Percentiles rank a stretch among this genome's conserved stretches.
These are phyloP conservation scores for Phytophthora tentaculata DNA, from an alignment of 352 stramenopile genomes.

Conservation along the genomic window DNA sequence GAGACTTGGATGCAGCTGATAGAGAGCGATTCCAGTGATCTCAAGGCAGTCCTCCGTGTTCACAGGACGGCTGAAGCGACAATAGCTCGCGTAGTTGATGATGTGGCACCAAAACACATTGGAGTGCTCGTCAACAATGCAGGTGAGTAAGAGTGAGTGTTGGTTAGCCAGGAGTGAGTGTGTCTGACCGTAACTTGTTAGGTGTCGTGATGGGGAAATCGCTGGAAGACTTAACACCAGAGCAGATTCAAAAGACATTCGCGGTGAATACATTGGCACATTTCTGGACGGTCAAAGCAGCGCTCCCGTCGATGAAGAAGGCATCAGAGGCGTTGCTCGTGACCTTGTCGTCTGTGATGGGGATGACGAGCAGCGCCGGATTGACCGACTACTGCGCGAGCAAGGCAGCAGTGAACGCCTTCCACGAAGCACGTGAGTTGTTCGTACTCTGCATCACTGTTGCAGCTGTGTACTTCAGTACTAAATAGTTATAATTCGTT, in stretches of 20 bases:
- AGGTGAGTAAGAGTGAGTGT: constrained; percentile 18
- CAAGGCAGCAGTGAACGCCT: constrained; percentile 78
- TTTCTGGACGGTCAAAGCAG: constrained; percentile 72
- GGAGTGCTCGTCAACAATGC: constrained; percentile 71
- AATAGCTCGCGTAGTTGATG: constrained; percentile 33
- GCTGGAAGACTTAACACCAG: constrained; percentile 45
- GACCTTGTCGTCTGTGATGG: constrained; percentile 83
- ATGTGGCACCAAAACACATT: constrained; percentile 52
- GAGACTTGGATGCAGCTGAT: constrained; percentile 6
- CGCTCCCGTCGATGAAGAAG: constrained; percentile 73
- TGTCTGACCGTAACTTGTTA: constrained; percentile 7
- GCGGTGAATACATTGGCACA: constrained; percentile 73
- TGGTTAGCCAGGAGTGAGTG: neutral
- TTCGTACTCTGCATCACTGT: neutral
- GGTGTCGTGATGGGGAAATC: constrained; percentile 54
- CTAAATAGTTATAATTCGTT: constrained; percentile 2
- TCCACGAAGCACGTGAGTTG: constrained; percentile 65
- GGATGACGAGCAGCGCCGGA: constrained; percentile 62
- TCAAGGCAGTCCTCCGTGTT: neutral
- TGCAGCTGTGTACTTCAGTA: neutral
- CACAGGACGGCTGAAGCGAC: constrained; percentile 44
- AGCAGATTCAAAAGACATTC: constrained; percentile 61
- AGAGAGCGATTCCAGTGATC: constrained; percentile 1
- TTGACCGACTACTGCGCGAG: constrained; percentile 81
- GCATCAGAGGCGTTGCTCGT: constrained; percentile 58